Conservation (phyloP, 129 eudicot genomes). For the Tanacetum coccineum region DNA sequence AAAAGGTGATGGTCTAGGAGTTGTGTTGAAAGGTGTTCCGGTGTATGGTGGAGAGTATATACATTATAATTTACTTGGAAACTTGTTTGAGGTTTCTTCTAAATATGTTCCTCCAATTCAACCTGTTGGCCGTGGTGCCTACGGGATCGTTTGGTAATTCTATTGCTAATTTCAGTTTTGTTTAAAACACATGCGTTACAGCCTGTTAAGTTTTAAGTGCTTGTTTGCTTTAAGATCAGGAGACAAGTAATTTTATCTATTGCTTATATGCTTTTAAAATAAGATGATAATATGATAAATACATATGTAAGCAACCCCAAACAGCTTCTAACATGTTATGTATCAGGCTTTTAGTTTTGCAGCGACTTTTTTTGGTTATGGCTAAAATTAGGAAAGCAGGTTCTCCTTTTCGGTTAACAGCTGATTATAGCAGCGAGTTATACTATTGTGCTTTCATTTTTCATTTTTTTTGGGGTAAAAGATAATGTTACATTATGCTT, state of each 20-base stretch:
- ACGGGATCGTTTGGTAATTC: constrained; percentile 72
- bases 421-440: neutral
- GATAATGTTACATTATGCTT: too few species aligned
- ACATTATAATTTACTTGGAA: constrained; percentile 62
- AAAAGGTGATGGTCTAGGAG: constrained; percentile 14
- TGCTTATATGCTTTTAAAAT: too few species aligned
- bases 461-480: too few species aligned
- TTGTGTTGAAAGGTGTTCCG: constrained; percentile 41
- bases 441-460: neutral
- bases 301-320: too few species aligned
- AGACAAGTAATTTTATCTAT: too few species aligned
- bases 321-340: too few species aligned
- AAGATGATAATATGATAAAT: too few species aligned
- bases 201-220: neutral
- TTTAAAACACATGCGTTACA: neutral
- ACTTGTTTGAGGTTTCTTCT: constrained; percentile 60
- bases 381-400: neutral
- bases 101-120: constrained; percentile 68
- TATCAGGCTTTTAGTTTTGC: neutral
- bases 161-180: neutral
- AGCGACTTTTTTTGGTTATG: neutral
- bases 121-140: constrained; percentile 85
- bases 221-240: neutral
- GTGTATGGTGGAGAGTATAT: constrained; percentile 51
- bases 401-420: neutral